Evolutionary conservation across 441 rosid species (phyloP).

Genomic region (Brassica balearica): DNA sequence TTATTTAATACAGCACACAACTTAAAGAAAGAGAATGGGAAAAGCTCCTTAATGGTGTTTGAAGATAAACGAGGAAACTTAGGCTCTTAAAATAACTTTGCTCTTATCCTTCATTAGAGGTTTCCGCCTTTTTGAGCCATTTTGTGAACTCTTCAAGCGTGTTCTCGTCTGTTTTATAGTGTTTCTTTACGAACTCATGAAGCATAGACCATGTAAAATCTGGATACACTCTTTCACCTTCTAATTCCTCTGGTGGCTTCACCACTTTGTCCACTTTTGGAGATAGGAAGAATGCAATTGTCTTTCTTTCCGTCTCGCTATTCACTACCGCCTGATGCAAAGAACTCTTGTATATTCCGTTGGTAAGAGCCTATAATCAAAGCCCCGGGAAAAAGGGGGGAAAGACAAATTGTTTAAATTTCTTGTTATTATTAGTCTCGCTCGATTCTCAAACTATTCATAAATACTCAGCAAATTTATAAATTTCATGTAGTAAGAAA

Average conservation of each 20-base stretch:
- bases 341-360: conserved; percentile 14
- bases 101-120: neutral
- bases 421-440: neutral
- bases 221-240: conserved; percentile 18
- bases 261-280: conserved; percentile 17
- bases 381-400: neutral
- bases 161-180: neutral
- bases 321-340: conserved; percentile 21
- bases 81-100: neutral
- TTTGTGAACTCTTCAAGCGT: conserved; percentile 18
- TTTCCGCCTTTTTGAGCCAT: conserved; percentile 3
- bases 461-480: neutral
- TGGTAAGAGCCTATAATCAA: conserved; percentile 9
- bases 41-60: neutral
- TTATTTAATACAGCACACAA: neutral
- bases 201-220: conserved; percentile 14
- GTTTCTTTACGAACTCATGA: conserved; percentile 5
- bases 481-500: neutral
- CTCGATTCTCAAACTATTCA: neutral
- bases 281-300: conserved; percentile 8
- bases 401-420: neutral
- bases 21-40: neutral
- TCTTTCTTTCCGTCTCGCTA: neutral
- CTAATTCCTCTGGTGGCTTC: conserved; percentile 14
- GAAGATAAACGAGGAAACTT: neutral